Conservation (phyloP, 1,284 basidiomycete genomes). For the Sporisorium reilianum region DNA sequence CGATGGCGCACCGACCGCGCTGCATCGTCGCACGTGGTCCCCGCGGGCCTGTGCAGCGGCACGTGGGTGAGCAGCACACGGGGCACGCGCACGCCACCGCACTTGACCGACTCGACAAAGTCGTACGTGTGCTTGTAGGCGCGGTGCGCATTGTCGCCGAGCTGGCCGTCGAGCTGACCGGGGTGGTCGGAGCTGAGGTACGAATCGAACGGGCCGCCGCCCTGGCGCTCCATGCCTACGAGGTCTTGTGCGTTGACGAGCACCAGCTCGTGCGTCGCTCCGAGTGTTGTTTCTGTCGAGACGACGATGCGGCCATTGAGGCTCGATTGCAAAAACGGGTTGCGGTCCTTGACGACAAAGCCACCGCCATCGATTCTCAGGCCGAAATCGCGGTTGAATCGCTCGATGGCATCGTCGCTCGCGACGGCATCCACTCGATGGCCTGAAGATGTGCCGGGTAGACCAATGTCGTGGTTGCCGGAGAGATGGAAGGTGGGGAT, state of each 20-base stretch:
- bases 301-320: conserved; percentile 56
- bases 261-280: conserved; percentile 58
- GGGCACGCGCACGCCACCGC: conserved; percentile 17
- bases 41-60: conserved; percentile 46
- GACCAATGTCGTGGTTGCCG: conserved; percentile 62
- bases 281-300: conserved; percentile 18
- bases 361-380: conserved; percentile 33
- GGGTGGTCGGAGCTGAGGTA: conserved; percentile 22
- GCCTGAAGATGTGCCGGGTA: conserved; percentile 29
- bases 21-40: conserved; percentile 36
- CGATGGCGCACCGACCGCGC: conserved; percentile 36
- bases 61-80: conserved; percentile 60
- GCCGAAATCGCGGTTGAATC: conserved; percentile 35
- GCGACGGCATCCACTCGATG: conserved; percentile 22
- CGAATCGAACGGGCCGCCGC: conserved; percentile 36
- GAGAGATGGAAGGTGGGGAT: conserved; percentile 49
- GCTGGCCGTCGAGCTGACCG: conserved; percentile 41
- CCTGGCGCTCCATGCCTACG: conserved; percentile 56
- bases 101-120: conserved; percentile 45
- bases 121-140: conserved; percentile 41
- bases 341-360: conserved; percentile 33
- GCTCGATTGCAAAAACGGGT: conserved; percentile 10
- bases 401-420: conserved; percentile 28
- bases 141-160: conserved; percentile 39
- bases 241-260: conserved; percentile 56